Evolutionary conservation across 2,329 filamentous ascomycete genomes (phyloP).

Genomic region (Penicillium brevicompactum): DNA sequence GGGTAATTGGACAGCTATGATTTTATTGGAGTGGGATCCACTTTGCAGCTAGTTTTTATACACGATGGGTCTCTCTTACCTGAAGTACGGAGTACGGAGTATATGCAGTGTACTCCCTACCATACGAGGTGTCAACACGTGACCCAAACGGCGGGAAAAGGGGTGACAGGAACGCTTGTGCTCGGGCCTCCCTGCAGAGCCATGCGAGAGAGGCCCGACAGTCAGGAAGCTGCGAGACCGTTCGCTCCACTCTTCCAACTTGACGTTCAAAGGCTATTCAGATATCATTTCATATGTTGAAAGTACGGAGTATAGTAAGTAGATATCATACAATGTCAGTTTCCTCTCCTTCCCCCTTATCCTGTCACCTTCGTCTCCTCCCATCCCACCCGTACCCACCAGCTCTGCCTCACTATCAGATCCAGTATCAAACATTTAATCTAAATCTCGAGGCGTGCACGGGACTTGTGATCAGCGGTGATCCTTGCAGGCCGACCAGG

Average conservation of each 20-base stretch:
- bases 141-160: constrained; percentile 10
- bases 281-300: neutral
- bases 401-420: neutral
- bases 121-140: constrained; percentile 11
- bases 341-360: too few species aligned
- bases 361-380: neutral
- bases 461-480: constrained; percentile 26
- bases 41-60: too few species aligned
- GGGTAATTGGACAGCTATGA: neutral
- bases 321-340: too few species aligned
- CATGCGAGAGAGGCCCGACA: constrained; percentile 34
- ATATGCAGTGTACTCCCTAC: too few species aligned
- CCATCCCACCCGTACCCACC: neutral
- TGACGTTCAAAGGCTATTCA: neutral
- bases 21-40: too few species aligned
- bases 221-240: constrained; percentile 40
- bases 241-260: constrained; percentile 32
- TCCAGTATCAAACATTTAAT: constrained; percentile 14
- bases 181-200: constrained; percentile 30
- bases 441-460: constrained; percentile 19
- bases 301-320: neutral
- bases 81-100: neutral
- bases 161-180: constrained; percentile 9
- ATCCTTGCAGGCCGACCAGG: constrained; percentile 31
- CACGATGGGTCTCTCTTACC: too few species aligned